phyloP scores from a whole-genome alignment of 1,284 basidiomycete genomes.

The Pseudozyma thailandica region DNA sequence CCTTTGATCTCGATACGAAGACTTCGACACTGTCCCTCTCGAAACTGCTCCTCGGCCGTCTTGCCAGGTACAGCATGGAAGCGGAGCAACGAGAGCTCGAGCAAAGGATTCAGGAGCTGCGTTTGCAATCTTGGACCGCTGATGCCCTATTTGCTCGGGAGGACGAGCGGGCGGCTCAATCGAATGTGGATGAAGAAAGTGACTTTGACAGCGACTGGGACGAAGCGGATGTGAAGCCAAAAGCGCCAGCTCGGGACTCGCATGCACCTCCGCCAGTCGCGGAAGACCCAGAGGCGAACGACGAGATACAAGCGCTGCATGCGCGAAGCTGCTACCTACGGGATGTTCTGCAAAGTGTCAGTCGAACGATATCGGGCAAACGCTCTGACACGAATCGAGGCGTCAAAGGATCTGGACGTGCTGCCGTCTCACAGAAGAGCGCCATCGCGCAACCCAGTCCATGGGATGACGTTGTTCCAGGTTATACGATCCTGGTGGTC shows the following conservation, averaged over 20 bases:
- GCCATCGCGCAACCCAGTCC: slow-evolving; percentile 13
- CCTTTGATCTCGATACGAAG: slow-evolving; percentile 75
- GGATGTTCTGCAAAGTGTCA: slow-evolving; percentile 23
- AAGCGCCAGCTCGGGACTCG: not conserved
- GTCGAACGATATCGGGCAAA: slow-evolving; percentile 59
- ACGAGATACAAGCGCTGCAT: slow-evolving; percentile 74
- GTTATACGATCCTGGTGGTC: slow-evolving; percentile 88
- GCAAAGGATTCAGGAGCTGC: slow-evolving; percentile 71
- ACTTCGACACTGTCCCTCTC: slow-evolving; percentile 70
- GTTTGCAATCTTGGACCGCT: slow-evolving; percentile 4
- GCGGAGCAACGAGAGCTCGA: slow-evolving; percentile 69
- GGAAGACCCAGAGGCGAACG: slow-evolving; percentile 8
- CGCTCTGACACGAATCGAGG: slow-evolving; percentile 13
- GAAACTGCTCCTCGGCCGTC: slow-evolving; percentile 77
- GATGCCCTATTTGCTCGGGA: slow-evolving; percentile 10
- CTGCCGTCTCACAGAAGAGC: slow-evolving; percentile 57
- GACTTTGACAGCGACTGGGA: slow-evolving; percentile 41
- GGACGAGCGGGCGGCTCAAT: slow-evolving; percentile 28
- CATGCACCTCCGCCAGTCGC: not conserved
- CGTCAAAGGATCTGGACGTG: slow-evolving; percentile 20
- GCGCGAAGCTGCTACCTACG: slow-evolving; percentile 31
- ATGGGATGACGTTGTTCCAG: slow-evolving; percentile 74
- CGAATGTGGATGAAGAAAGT: slow-evolving; percentile 40
- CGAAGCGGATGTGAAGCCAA: slow-evolving; percentile 4
- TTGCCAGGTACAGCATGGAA: slow-evolving; percentile 77